Base-by-base conservation (phyloP, 306 rosid species). In the Hylodesmum podocarpum region DNA sequence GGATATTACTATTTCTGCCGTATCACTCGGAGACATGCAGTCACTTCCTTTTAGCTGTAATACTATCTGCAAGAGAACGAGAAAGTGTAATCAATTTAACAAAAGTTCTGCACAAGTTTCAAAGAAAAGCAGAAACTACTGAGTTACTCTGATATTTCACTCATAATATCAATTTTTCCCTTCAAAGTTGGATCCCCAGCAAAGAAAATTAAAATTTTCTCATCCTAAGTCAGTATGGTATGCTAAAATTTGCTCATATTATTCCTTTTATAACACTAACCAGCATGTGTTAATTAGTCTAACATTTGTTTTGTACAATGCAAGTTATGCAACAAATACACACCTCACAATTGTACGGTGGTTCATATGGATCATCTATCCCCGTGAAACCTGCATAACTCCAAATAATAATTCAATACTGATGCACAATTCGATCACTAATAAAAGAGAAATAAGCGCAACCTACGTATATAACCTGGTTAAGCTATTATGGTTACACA, bases 361-460 rank as follows among this genome's bases (percentile, higher is more conserved):
- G 87, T 78, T 94, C 98, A 46, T 94, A 94, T 28, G 96, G 96
- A 83, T 91, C 96, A 77, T 90, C 96, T 59, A 94, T 67, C 75
- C 98, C 98, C 13, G 98, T 94, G 77, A 94, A 91, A 70, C 95
- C 98, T 94, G 93, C 78, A 83, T 57, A 69, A 12, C 49, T 62
- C 64, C 84, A 77, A 84, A 76, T 7, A 59, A 76, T 34, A 63
- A 44, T 36, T 75, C 28, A 64, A 54, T 40, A 46, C 5, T 47
- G 54, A 68, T 31, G 37, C 53, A 24, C 44, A 40, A 28, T 24
- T 39, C 44, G 44, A 57, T 61, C 10, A 57, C 11, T 6, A 62
- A 22, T 14, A 9, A 71, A 18, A 59, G 15, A 70, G 53, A 76
- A 61, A 65, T 14, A 18, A 8, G 14, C 39, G 13, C 65, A 40